phyloP scores from a whole-genome alignment of 345 rosid species.

The Triadica sebifera region DNA sequence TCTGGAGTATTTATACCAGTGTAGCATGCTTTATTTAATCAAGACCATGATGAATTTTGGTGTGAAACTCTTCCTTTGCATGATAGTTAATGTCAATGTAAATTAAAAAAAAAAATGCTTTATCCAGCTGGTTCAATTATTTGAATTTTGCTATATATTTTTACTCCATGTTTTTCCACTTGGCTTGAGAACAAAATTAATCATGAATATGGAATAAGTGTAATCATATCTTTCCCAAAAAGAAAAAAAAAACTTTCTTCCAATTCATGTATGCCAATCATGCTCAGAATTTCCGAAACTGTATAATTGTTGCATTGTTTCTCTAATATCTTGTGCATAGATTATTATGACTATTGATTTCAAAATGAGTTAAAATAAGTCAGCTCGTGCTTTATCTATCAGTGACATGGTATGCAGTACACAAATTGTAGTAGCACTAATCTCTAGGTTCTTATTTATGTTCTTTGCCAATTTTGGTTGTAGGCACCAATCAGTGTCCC shows the following conservation, averaged over 20 bases:
- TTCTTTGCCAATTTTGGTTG: conserved; percentile 22
- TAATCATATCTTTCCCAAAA: too few species aligned
- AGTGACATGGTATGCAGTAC: background rate
- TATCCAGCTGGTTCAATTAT: background rate
- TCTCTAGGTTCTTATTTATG: conserved; percentile 4
- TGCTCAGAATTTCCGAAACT: background rate
- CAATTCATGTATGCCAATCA: background rate
- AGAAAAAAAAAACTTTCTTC: background rate
- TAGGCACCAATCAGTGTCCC: conserved; percentile 80
- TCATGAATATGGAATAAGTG: background rate
- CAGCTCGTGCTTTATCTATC: background rate
- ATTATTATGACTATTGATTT: background rate
- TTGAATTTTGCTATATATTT: background rate
- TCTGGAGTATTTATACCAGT: background rate
- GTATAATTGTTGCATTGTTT: background rate
- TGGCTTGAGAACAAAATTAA: background rate
- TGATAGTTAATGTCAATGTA: background rate
- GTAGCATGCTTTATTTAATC: background rate
- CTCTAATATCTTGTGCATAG: background rate
- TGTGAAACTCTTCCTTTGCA: background rate
- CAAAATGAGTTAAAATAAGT: background rate
- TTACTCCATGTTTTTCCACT: background rate
- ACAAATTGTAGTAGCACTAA: background rate
- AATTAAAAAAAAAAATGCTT: conserved; percentile 1
- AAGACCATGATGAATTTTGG: background rate